Base-by-base conservation (phyloP, 352 stramenopile genomes). In the Pythium sp. region DNA sequence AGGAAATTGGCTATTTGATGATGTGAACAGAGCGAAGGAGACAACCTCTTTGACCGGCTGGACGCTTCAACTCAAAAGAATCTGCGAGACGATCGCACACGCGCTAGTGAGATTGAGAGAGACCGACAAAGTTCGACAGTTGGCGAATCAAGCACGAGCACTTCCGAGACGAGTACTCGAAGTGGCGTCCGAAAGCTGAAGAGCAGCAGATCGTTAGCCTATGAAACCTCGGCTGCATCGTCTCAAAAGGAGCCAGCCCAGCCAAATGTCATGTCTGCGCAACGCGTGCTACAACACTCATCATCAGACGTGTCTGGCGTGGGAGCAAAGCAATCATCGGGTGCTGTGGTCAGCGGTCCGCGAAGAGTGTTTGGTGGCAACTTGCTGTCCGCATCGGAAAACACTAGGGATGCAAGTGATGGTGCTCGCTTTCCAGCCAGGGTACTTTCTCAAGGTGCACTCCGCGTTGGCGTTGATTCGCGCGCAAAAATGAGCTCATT, bases 21-120 rank as follows among this genome's bases (percentile, higher is more conserved):
- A 20, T 57, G 26, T 55, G 12, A 43, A 22, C 15, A 91, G 73
- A 66, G 77, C 28, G 84, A 91, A 72, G 85, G 78, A 3, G 72
- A 89, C 28, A 68, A 62, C 14, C 62, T 93, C 1, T 82, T 90
- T 20, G 71, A 79, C 59, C 75, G 79, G 20, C 66, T 95, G 20
- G 84, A 93, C 69, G n/a, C 74, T 55, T 89, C 85, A 8, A 93
- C 83, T 0, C 85, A 93, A 65, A 82, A 77, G 38, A 86, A 86
- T 56, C 64, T 87, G 28, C 74, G 72, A 3, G 80, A 87, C 49
- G 80, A 87, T 64, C 67, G 76, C 12, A 69, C 76, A 6, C 73
- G 77, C 53, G 72, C 64, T 18, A 74, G 58, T 30, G 54, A 41
- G 0, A 11, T 20, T 2, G 47, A 71, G 26, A 14, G 14, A 51